Conservation (phyloP, 1,139 yeast species). For the Meyerozyma guilliermondii region DNA sequence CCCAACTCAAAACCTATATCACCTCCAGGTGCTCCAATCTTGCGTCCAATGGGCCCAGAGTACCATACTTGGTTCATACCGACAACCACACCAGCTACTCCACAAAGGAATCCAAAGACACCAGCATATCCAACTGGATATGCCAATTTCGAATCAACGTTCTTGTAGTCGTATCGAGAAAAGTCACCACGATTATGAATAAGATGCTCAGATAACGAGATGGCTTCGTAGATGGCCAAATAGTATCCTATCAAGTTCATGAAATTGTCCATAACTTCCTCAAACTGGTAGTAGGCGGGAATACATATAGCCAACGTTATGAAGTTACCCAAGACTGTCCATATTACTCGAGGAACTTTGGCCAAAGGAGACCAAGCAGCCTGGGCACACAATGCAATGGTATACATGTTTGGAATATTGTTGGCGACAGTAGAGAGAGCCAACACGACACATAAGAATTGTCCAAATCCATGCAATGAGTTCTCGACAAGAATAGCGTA, state of each 20-base stretch:
- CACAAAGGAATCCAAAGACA: conserved; percentile 14
- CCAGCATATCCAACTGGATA: conserved; percentile 14
- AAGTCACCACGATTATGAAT: conserved; percentile 12
- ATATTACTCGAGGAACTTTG: conserved; percentile 12
- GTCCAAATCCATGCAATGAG: conserved; percentile 15
- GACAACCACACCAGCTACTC: conserved; percentile 14
- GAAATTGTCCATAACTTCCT: conserved; percentile 13
- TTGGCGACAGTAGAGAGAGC: conserved; percentile 15
- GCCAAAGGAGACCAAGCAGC: conserved; percentile 11
- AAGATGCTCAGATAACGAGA: conserved; percentile 12
- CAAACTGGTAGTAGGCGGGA: conserved; percentile 15
- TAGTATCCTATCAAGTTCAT: conserved; percentile 16
- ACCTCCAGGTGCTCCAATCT: conserved; percentile 11
- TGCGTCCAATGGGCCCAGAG: conserved; percentile 9
- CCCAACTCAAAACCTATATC: conserved; percentile 15
- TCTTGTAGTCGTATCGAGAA: conserved; percentile 11
- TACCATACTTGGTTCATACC: conserved; percentile 16
- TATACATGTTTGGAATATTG: conserved; percentile 17
- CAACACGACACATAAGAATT: conserved; percentile 14
- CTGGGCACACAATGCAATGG: conserved; percentile 14
- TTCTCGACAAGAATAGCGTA: conserved; percentile 13
- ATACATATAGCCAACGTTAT: conserved; percentile 16
- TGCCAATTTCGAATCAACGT: conserved; percentile 9
- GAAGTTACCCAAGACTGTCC: conserved; percentile 14
- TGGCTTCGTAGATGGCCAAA: conserved; percentile 14